phyloP scores from a whole-genome alignment of 1,284 basidiomycete species.

The Afroboletus lepidellus region DNA sequence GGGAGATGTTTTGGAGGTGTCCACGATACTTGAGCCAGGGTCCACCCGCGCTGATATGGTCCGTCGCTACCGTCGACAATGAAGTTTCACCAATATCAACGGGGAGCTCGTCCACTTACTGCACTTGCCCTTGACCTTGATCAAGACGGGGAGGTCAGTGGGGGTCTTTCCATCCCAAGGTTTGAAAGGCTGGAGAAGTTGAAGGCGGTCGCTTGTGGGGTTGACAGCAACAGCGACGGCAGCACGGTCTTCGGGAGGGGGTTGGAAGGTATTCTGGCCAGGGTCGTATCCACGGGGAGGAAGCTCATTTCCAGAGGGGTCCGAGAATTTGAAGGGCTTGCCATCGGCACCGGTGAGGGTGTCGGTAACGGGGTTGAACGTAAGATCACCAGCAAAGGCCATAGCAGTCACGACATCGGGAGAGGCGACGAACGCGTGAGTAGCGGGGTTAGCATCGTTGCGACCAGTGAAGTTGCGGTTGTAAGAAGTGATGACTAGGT shows the following conservation, averaged over 20 bases:
- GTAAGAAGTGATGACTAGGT: slow-evolving; percentile 94
- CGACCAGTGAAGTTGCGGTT: slow-evolving; percentile 99
- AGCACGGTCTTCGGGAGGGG: slow-evolving; percentile 85
- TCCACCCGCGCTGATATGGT: slow-evolving; percentile 93
- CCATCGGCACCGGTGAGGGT: slow-evolving; percentile 87
- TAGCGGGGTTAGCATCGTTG: slow-evolving; percentile 99
- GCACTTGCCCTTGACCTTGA: slow-evolving; percentile 99
- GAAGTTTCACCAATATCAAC: not conserved
- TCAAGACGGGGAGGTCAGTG: slow-evolving; percentile 86
- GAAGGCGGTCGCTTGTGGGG: slow-evolving; percentile 92
- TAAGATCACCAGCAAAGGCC: slow-evolving; percentile 90
- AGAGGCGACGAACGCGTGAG: slow-evolving; percentile 98
- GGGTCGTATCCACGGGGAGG: slow-evolving; percentile 95
- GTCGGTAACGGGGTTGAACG: slow-evolving; percentile 97
- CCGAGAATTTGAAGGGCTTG: slow-evolving; percentile 96
- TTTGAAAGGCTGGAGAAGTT: slow-evolving; percentile 89
- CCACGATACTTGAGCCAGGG: slow-evolving; percentile 99
- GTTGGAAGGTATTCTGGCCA: slow-evolving; percentile 96
- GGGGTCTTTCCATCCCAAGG: slow-evolving; percentile 95
- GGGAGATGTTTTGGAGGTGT: slow-evolving; percentile 97
- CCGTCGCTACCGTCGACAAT: slow-evolving; percentile 52
- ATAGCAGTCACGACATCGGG: slow-evolving; percentile 98
- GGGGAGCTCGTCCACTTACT: slow-evolving; percentile 46
- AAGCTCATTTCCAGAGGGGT: slow-evolving; percentile 88
- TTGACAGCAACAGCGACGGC: slow-evolving; percentile 84